These are phyloP conservation scores for Coemansia sp. DNA, from an alignment of 192 early-diverging fungal species.

Conservation along the genomic window DNA sequence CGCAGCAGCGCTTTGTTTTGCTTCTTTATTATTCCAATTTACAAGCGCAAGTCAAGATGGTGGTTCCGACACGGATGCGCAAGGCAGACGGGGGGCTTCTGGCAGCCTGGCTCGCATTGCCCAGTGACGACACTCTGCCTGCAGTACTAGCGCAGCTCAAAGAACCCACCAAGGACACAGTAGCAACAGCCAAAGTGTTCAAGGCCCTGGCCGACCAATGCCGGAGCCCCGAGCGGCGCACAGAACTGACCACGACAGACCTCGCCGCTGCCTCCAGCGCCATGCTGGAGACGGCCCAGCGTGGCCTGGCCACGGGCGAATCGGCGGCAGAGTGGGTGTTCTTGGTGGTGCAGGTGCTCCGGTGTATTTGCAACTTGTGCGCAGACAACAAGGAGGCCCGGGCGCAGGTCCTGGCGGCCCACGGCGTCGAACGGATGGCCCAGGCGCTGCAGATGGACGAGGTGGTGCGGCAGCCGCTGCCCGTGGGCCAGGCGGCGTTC, in stretches of 20 bases:
- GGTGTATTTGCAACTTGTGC: slow-evolving; percentile 39
- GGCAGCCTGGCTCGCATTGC: no score
- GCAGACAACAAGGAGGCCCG: slow-evolving; percentile 32
- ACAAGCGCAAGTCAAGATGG: no score
- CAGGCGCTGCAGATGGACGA: slow-evolving; percentile 4
- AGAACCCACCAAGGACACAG: background rate
- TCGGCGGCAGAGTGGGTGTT: slow-evolving; percentile 27
- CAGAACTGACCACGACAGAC: slow-evolving; percentile 1
- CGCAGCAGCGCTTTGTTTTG: no score
- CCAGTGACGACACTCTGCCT: no score
- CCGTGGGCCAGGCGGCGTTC: slow-evolving; percentile 34
- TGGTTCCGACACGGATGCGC: no score
- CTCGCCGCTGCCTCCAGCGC: slow-evolving; percentile 3
- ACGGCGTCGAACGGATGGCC: slow-evolving; percentile 8
- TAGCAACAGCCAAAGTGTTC: slow-evolving; percentile 27
- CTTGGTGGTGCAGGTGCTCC: slow-evolving; percentile 27
- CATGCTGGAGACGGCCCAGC: slow-evolving; percentile 8
- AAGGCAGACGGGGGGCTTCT: no score
- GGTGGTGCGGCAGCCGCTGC: slow-evolving; percentile 22
- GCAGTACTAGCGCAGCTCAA: no score
- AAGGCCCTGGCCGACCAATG: slow-evolving; percentile 30
- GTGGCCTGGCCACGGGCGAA: background rate
- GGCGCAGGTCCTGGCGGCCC: slow-evolving; percentile 2
- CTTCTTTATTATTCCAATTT: no score
- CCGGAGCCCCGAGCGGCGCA: slow-evolving; percentile 9